Percentiles rank a stretch among this genome's conserved stretches.
Conservation (phyloP, 2,329 filamentous ascomycete species). For the Xylariaceae sp. region DNA sequence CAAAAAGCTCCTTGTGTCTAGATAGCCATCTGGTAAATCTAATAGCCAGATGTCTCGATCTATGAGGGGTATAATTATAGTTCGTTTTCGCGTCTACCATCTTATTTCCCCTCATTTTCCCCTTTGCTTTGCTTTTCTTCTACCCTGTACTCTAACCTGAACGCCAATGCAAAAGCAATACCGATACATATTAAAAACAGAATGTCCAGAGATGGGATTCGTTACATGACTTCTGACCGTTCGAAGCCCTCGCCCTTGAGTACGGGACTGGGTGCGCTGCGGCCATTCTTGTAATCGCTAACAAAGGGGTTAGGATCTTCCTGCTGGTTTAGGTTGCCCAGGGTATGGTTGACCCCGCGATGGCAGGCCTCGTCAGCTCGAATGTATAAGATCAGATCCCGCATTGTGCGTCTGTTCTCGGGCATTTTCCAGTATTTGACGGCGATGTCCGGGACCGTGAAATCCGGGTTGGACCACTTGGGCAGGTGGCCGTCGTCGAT, state of each 20-base stretch:
- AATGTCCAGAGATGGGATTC: neutral
- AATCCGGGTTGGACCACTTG: constrained; percentile 64
- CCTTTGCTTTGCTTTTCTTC: neutral
- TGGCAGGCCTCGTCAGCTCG: constrained; percentile 86
- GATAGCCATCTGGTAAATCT: neutral
- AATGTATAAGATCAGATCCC: constrained; percentile 81
- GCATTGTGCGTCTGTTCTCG: constrained; percentile 74
- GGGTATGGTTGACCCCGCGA: constrained; percentile 90
- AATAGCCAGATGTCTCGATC: constrained; percentile 10
- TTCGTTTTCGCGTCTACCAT: constrained; percentile 5
- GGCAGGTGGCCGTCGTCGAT: constrained; percentile 80
- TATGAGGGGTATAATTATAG: constrained; percentile 9
- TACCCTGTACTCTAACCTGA: neutral
- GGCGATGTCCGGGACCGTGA: constrained; percentile 81
- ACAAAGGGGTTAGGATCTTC: constrained; percentile 91
- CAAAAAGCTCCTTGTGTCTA: constrained; percentile 5
- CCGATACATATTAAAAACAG: neutral
- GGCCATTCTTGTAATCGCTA: constrained; percentile 68
- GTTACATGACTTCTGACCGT: constrained; percentile 67
- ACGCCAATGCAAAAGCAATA: constrained; percentile 7
- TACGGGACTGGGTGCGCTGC: constrained; percentile 60
- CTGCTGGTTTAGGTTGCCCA: constrained; percentile 79
- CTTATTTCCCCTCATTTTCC: neutral
- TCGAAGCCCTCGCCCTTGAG: constrained; percentile 72
- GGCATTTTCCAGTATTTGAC: constrained; percentile 93